These are phyloP conservation scores for Kuraishia capsulata DNA, from an alignment of 805 yeast species.

Conservation along the genomic window DNA sequence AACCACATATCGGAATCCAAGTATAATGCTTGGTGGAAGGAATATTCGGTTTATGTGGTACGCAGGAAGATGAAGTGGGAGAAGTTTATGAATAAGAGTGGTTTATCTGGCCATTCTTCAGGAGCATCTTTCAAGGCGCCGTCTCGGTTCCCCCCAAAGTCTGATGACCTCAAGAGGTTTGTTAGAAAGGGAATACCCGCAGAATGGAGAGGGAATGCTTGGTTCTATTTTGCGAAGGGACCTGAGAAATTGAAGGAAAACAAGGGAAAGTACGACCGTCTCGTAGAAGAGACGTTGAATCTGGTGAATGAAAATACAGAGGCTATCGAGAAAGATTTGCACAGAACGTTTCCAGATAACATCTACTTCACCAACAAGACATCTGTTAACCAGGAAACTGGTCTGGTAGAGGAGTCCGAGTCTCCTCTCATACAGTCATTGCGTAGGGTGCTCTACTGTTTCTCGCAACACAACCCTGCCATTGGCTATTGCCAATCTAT, in stretches of 20 bases:
- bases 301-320: conserved; percentile 71
- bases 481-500: conserved; percentile 96
- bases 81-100: conserved; percentile 53
- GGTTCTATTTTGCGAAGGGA: conserved; percentile 94
- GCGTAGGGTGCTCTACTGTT: conserved; percentile 75
- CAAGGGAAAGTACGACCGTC: conserved; percentile 62
- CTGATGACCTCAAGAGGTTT: conserved; percentile 71
- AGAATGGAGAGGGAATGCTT: conserved; percentile 94
- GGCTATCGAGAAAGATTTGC: conserved; percentile 86
- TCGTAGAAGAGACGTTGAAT: conserved; percentile 49
- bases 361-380: conserved; percentile 53
- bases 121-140: conserved; percentile 27
- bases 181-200: conserved; percentile 92
- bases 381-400: too few species aligned
- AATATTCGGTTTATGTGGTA: conserved; percentile 52
- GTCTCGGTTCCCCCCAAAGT: conserved; percentile 62
- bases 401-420: conserved; percentile 29
- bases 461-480: conserved; percentile 77
- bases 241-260: conserved; percentile 49
- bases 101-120: conserved; percentile 29
- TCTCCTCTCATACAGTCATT: conserved; percentile 60
- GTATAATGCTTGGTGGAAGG: conserved; percentile 70
- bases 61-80: conserved; percentile 76
- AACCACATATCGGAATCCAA: conserved; percentile 40
- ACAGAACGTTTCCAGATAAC: conserved; percentile 94